Evolutionary conservation across 805 yeast species (phyloP), one percentile per base, ranked within the genome.

Genomic region (Candida oleophila): DNA sequence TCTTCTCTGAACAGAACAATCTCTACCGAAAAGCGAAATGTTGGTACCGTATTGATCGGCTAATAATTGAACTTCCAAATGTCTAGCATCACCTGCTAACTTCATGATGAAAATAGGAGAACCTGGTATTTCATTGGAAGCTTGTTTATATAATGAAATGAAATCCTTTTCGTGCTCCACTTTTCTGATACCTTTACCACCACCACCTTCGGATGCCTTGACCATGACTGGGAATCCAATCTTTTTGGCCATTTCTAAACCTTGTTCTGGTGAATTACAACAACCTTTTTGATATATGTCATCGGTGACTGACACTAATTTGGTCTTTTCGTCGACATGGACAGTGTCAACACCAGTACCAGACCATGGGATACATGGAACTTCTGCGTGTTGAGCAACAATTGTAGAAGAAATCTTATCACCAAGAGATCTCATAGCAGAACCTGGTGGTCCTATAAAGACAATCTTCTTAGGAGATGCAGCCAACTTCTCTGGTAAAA

Each of bases 201-300:
- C 99, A 71, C 99, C 99, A 77, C 99, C 99, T 82, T 94, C 99
- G 49, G 97, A 90, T 42, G 99, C 99, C 71, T 94, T 94, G 64
- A 94, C 84, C 99, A 94, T 94, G 45, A 94, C 96, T 28, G 99
- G 99, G 76, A 94, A 90, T 1, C 99, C 99, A 60, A 94, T 91
- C 60, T 78, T 66, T 58, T 77, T 81, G 49, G 99, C 99, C 65
- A 87, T 88, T 38, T 56, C 77, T 47, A 94, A 77, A 53, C 98
- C 99, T 60, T 92, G 96, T 60, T 85, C 94, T 42, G 98, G 90
- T 36, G 83, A 76, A 4, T 74, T 69, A 62, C 90, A 88, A 71
- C 97, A 92, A 56, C 99, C 99, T 69, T 87, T 76, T 53, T 84
- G 80, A 64, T 95, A 94, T 30, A 88, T 78, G 2, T 78, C 86